Evolutionary conservation across 306 rosid species (phyloP).

Genomic region (Prunus mume): DNA sequence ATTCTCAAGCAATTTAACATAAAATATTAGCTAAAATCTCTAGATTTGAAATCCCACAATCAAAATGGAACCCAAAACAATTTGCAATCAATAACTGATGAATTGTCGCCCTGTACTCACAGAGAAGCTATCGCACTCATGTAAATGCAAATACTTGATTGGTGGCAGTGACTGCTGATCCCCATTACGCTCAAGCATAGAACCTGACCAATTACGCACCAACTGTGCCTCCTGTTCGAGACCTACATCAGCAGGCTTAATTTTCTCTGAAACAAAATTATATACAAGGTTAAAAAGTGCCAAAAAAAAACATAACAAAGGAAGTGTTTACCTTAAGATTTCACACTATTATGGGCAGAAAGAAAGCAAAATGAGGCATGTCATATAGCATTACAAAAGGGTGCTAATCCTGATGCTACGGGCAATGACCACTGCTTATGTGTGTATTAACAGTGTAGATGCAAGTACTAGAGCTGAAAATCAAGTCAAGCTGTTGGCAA

Average conservation of each 20-base stretch:
- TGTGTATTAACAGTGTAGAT: background rate
- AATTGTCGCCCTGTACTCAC: constrained; percentile 43
- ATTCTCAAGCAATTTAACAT: background rate
- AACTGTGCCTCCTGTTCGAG: constrained; percentile 93
- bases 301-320: background rate
- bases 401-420: background rate
- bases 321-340: background rate
- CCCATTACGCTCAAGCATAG: constrained; percentile 54
- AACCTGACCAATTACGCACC: constrained; percentile 72
- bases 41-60: background rate
- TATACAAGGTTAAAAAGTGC: constrained; percentile 20
- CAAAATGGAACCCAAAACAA: background rate
- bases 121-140: constrained; percentile 77
- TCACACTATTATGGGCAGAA: background rate
- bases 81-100: background rate
- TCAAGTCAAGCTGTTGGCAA: background rate
- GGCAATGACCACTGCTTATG: background rate
- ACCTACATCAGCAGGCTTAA: constrained; percentile 93
- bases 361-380: background rate
- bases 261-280: constrained; percentile 65
- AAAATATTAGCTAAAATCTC: background rate
- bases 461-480: background rate
- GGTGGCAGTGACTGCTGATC: constrained; percentile 61
- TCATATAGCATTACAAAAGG: background rate
- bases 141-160: constrained; percentile 86